A percentile compares a stretch with the other conserved stretches of the same genome.
phyloP scores from a whole-genome alignment of 2,329 filamentous ascomycete species.

The Trichoderma semiorbis region DNA sequence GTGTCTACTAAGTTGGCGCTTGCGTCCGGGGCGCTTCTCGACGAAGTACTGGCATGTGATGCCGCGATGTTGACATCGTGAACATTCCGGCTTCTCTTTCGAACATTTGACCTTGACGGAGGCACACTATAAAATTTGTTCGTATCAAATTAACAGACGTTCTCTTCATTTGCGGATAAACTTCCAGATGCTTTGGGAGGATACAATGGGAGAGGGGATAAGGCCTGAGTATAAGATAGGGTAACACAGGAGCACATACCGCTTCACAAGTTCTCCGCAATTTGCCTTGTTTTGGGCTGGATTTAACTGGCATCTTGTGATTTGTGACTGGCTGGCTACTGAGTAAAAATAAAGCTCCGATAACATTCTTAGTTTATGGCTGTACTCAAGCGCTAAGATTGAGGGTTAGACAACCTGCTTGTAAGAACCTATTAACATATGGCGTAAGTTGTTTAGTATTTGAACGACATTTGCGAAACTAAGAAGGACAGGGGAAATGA shows the following conservation, averaged over 20 bases:
- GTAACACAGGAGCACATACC: not conserved
- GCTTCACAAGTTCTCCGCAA: not conserved
- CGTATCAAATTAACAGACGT: not conserved
- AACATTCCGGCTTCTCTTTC: not conserved
- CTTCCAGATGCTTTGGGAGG: too few relatives aligned
- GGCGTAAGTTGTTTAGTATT: not conserved
- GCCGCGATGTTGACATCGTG: not conserved
- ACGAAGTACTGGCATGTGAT: not conserved
- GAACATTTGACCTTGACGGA: not conserved
- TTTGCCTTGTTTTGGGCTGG: not conserved
- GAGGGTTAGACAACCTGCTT: not conserved
- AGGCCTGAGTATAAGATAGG: fast-evolving
- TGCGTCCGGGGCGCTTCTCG: not conserved
- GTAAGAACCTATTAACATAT: not conserved
- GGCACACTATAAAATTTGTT: not conserved
- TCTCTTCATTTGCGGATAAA: not conserved
- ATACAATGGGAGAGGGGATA: fast-evolving
- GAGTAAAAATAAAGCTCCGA: not conserved
- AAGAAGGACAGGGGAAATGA: not conserved
- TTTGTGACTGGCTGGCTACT: not conserved
- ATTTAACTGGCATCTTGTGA: not conserved
- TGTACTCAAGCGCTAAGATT: not conserved
- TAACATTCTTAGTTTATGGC: not conserved
- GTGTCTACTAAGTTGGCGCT: not conserved
- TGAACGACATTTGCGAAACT: not conserved